These are phyloP conservation scores for Aspergillus transmontanensis DNA, from an alignment of 2,329 filamentous ascomycete genomes.

Conservation along the genomic window DNA sequence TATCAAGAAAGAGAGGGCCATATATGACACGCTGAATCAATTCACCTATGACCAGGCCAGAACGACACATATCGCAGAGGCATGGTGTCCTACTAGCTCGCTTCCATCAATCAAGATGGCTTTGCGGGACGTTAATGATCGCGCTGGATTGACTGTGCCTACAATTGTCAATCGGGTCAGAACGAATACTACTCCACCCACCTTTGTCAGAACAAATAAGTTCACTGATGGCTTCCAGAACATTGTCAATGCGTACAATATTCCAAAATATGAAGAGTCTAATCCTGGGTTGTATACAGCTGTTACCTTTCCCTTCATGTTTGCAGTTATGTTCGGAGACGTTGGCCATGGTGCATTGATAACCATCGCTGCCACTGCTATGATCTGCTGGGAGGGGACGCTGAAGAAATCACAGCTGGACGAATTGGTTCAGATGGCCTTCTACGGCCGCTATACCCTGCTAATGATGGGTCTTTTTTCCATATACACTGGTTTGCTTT, in stretches of 20 bases:
- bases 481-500: constrained; percentile 93
- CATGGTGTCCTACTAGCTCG: constrained; percentile 93
- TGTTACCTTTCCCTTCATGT: constrained; percentile 98
- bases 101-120: constrained; percentile 87
- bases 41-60: constrained; percentile 96
- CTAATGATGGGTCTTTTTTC: constrained; percentile 98
- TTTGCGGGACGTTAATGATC: constrained; percentile 93
- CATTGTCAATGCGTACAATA: constrained; percentile 98
- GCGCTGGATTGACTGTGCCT: constrained; percentile 89
- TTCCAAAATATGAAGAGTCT: constrained; percentile 94
- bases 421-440: constrained; percentile 97
- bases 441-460: constrained; percentile 98
- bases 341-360: constrained; percentile 92
- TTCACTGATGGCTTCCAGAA: constrained; percentile 98
- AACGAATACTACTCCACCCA: constrained; percentile 96
- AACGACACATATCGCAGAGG: constrained; percentile 97
- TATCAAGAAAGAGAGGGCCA: constrained; percentile 96
- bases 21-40: constrained; percentile 91
- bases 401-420: constrained; percentile 85
- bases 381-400: constrained; percentile 96
- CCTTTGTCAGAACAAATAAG: constrained; percentile 97
- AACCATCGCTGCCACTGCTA: constrained; percentile 76
- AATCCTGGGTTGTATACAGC: constrained; percentile 95
- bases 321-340: constrained; percentile 99
- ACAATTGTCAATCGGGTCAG: constrained; percentile 98